phyloP scores from a whole-genome alignment of 2,329 filamentous ascomycete species.

The Colletotrichum melonis region DNA sequence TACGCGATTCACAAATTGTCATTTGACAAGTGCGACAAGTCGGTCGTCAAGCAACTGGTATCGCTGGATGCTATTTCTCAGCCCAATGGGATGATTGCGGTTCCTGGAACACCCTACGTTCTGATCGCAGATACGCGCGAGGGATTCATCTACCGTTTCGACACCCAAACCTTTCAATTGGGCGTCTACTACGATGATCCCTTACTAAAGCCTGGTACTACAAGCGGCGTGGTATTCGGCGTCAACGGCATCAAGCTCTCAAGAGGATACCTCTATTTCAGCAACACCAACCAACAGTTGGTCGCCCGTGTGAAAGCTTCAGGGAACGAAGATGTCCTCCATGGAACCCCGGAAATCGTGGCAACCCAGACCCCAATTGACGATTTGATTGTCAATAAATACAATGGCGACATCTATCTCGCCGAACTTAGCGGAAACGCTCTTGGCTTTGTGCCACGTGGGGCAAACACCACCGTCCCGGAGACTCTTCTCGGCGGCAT shows the following conservation, averaged over 20 bases:
- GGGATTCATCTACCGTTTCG: not conserved
- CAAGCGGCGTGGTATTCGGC: slow-evolving; percentile 21
- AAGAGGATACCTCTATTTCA: slow-evolving; percentile 39
- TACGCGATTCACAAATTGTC: not conserved
- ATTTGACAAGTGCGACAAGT: not conserved
- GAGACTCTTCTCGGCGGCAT: not conserved
- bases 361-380: not conserved
- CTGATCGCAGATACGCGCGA: not conserved
- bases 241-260: slow-evolving; percentile 38
- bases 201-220: not conserved
- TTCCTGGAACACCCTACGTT: not conserved
- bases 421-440: not conserved
- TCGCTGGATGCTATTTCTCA: not conserved
- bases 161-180: not conserved
- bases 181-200: not conserved
- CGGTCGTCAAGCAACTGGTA: not conserved
- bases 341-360: not conserved
- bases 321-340: not conserved
- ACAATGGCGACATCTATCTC: not conserved
- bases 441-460: not conserved
- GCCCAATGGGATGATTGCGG: not conserved
- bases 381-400: not conserved
- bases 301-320: not conserved
- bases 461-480: not conserved
- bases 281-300: slow-evolving; percentile 28